A percentile compares a stretch with the other conserved stretches of the same genome.
Conservation (phyloP, 495 filamentous ascomycete species). For the Barbatosphaeria neglecta region DNA sequence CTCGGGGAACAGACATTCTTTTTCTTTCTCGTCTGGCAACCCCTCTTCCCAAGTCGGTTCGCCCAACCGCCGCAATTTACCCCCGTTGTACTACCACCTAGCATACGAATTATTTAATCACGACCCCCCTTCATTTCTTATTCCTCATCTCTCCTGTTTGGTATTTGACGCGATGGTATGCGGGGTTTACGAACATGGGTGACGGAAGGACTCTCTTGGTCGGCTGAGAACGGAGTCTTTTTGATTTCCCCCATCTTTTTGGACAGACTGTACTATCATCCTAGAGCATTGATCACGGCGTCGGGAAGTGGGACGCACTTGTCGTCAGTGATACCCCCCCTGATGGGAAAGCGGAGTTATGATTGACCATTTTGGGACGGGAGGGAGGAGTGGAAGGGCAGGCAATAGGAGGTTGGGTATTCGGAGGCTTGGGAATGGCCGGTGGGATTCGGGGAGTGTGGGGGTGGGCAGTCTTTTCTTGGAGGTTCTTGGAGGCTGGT, state of each 20-base stretch:
- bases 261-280: background rate
- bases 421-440: background rate
- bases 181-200: background rate
- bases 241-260: no score
- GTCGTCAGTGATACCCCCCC: background rate
- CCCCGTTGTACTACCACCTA: background rate
- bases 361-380: background rate
- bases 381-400: background rate
- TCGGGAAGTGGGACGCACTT: background rate
- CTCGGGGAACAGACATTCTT: background rate
- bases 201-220: background rate
- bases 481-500: background rate
- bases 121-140: background rate
- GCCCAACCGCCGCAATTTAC: background rate
- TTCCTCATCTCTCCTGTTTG: background rate
- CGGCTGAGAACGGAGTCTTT: background rate
- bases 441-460: background rate
- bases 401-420: background rate
- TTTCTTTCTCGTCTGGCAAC: background rate
- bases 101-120: background rate
- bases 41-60: background rate
- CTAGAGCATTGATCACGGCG: background rate
- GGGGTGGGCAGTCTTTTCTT: background rate
- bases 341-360: background rate
- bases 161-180: background rate